Evolutionary conservation across 1,284 basidiomycete genomes (phyloP).

Genomic region (Termitomyces sp.): DNA sequence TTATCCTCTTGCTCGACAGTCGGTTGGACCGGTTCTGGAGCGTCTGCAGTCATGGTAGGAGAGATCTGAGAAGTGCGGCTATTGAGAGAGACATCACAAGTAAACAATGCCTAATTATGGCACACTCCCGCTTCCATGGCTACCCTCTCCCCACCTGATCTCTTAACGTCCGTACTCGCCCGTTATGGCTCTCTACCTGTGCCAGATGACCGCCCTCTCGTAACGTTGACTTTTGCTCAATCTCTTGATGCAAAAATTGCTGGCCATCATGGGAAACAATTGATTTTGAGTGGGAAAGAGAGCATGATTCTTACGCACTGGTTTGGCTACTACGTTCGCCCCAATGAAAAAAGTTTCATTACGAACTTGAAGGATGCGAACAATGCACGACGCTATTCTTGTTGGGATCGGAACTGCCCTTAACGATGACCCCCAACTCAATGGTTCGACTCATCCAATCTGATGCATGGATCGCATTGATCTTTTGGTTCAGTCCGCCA

Average conservation of each 20-base stretch:
- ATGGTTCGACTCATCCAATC: conserved; percentile 50
- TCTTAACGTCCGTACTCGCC: conserved; percentile 25
- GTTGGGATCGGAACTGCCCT: conserved; percentile 88
- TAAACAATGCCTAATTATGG: conserved; percentile 12
- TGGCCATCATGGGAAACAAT: conserved; percentile 66
- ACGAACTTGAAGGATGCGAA: conserved; percentile 58
- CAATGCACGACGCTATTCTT: conserved; percentile 89
- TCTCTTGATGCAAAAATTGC: conserved; percentile 93
- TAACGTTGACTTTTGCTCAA: conserved; percentile 94
- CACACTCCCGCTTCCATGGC: not conserved
- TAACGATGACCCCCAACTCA: conserved; percentile 91
- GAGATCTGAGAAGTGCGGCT: not conserved
- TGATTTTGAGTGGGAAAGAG: conserved; percentile 80
- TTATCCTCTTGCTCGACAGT: conserved; percentile 6
- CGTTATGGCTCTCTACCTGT: conserved; percentile 15
- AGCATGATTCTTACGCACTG: conserved; percentile 95
- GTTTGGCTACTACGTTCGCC: conserved; percentile 38
- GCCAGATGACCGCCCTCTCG: conserved; percentile 39
- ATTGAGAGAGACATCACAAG: conserved; percentile 4
- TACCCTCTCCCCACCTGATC: conserved; percentile 20
- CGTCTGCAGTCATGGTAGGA: conserved; percentile 12
- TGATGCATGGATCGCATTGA: not conserved
- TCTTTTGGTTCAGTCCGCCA: conserved; percentile 40
- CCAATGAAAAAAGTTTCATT: not conserved
- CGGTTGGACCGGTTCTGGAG: conserved; percentile 5